Evolutionary conservation across 2,329 filamentous ascomycete genomes (phyloP).

Genomic region (Aspergillus sp.): DNA sequence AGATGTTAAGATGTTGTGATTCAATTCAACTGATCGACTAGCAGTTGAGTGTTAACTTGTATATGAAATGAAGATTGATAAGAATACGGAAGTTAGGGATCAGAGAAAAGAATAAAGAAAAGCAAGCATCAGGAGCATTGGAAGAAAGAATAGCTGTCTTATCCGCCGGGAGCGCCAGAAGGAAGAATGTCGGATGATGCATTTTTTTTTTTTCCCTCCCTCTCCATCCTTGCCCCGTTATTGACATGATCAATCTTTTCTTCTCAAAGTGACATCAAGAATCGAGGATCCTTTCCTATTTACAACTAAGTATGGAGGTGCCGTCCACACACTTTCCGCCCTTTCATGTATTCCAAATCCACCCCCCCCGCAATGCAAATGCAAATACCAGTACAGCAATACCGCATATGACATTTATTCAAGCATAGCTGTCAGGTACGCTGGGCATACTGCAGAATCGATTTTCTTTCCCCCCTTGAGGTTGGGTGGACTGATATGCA

Average conservation of each 20-base stretch:
- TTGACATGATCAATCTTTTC: neutral
- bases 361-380: too few species aligned
- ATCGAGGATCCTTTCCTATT: too few species aligned
- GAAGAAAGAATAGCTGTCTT: neutral
- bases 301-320: too few species aligned
- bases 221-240: neutral
- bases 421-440: neutral
- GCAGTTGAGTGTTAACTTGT: too few species aligned
- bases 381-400: too few species aligned
- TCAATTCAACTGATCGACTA: neutral
- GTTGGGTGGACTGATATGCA: neutral
- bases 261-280: neutral
- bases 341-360: too few species aligned
- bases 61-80: too few species aligned
- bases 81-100: too few species aligned
- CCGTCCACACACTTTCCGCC: too few species aligned
- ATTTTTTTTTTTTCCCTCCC: neutral
- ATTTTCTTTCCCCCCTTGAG: neutral
- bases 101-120: too few species aligned
- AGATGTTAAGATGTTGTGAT: neutral
- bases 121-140: too few species aligned
- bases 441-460: neutral
- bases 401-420: too few species aligned
- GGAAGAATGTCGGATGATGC: neutral
- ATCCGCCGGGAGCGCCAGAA: slow-evolving; percentile 1